Base-by-base conservation (phyloP, 2,329 filamentous ascomycete species). In the Fusarium penzigii region DNA sequence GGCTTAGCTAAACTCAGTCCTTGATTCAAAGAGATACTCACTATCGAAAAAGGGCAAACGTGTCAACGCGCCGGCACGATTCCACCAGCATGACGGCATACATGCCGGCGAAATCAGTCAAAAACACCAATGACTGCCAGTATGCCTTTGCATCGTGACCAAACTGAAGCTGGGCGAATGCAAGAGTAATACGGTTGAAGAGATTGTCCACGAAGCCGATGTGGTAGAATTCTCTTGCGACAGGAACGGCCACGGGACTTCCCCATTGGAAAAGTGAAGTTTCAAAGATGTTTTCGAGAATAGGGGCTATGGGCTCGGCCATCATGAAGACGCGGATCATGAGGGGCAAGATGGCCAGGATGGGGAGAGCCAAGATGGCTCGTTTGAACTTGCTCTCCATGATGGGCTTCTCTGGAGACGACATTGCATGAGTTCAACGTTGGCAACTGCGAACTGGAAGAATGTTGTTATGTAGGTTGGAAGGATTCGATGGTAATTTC, bases 71-170 rank as follows among this genome's bases (percentile, higher is more conserved):
- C 3, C 67, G 51, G 20, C 55, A 58, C 6, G 56, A 56, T 50
- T 70, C 67, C 0, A 66, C 39, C 44, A 65, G 32, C 5, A 67
- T 17, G 13, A 70, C 56, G 29, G 61, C 59, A 42, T 65, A 68
- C 48, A 69, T 45, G 8, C 62, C 58, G 25, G 55, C 62, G 45
- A 56, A 65, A 3, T 70, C 67, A 1, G 59, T 59, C 7, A 70
- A 42, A 14, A 70, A 68, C 11, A 66, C 52, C 6, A 68, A 34
- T 3, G 58, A 56, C 14, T 69, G 65, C 62, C 65, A 68, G 16
- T 68, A 70, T 0, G 59, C 55, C 10, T 34, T 20, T 1, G 49
- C 45, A 8, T 65, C 55, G 1, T 52, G 46, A n/a, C 54, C 57
- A 39, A 67, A 62, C 13, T 65, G 57, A 29, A 70, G 5, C 25